These are phyloP conservation scores for Capsella rubella DNA, from an alignment of 441 rosid species.

Conservation along the genomic window DNA sequence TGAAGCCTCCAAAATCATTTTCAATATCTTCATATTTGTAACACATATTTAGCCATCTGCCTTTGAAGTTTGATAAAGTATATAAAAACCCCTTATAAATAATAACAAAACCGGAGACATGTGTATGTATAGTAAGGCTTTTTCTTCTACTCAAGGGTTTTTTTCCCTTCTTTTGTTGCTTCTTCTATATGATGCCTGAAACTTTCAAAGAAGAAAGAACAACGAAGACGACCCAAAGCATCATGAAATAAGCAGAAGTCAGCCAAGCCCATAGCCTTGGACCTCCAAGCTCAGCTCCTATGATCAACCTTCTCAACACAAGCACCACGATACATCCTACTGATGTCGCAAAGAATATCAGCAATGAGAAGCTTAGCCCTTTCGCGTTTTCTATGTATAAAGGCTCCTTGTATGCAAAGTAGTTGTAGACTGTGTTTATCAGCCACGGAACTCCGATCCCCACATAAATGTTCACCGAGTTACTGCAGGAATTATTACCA, in stretches of 20 bases:
- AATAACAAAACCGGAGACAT: background rate
- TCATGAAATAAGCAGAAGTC: slow-evolving; percentile 66
- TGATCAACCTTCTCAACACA: slow-evolving; percentile 69
- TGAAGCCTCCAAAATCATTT: slow-evolving; percentile 16
- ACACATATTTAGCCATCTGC: slow-evolving; percentile 24
- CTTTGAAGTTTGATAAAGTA: slow-evolving; percentile 4
- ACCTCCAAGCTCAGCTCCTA: slow-evolving; percentile 95
- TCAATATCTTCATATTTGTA: slow-evolving; percentile 5
- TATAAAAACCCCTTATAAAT: slow-evolving; percentile 5
- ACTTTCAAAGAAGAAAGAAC: slow-evolving; percentile 80
- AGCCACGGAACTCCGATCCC: slow-evolving; percentile 95
- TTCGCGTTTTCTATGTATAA: slow-evolving; percentile 62
- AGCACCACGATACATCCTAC: slow-evolving; percentile 82
- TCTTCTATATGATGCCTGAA: slow-evolving; percentile 61
- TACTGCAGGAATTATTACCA: slow-evolving; percentile 54
- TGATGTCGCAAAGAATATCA: slow-evolving; percentile 83
- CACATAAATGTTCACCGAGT: slow-evolving; percentile 88
- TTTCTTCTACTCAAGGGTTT: slow-evolving; percentile 7
- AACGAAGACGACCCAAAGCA: slow-evolving; percentile 84
- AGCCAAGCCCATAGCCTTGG: slow-evolving; percentile 92
- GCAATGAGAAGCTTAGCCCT: slow-evolving; percentile 88
- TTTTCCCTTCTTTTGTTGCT: slow-evolving; percentile 1
- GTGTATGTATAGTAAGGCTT: background rate
- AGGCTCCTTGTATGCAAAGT: slow-evolving; percentile 70
- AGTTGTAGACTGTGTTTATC: slow-evolving; percentile 82